Conservation (phyloP, 768 basidiomycete species). For the Lactarius hengduanensis region DNA sequence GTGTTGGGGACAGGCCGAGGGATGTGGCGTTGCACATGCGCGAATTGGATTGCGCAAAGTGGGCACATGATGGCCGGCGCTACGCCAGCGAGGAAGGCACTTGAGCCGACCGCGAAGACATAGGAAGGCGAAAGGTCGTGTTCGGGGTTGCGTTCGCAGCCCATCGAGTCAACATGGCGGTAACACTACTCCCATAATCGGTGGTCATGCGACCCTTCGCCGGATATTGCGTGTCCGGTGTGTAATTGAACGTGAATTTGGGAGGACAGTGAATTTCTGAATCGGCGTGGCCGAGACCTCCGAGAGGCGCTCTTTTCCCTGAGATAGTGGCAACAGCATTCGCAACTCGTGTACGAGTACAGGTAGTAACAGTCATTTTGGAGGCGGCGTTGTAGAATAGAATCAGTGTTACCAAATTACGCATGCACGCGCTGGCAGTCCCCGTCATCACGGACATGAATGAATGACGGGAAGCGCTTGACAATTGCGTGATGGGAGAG, state of each 20-base stretch:
- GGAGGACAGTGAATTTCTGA: slow-evolving; percentile 10
- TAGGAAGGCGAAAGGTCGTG: not conserved
- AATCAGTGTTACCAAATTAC: slow-evolving; percentile 11
- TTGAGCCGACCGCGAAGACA: not conserved
- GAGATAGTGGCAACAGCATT: slow-evolving; percentile 13
- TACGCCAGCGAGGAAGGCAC: slow-evolving; percentile 11
- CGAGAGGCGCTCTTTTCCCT: slow-evolving; percentile 4
- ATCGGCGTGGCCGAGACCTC: not conserved
- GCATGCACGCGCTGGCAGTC: not conserved
- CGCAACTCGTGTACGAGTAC: slow-evolving; percentile 9
- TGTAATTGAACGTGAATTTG: not conserved
- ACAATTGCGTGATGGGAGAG: slow-evolving; percentile 4
- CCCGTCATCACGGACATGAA: slow-evolving; percentile 23
- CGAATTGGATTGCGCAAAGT: not conserved
- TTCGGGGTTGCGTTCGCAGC: not conserved
- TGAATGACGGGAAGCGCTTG: not conserved
- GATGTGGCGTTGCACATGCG: slow-evolving; percentile 15
- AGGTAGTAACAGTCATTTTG: slow-evolving; percentile 12
- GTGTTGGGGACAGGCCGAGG: not conserved
- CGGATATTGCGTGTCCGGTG: slow-evolving; percentile 9
- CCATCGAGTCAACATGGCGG: slow-evolving; percentile 10
- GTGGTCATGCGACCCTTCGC: slow-evolving; percentile 19
- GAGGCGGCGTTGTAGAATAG: slow-evolving; percentile 14
- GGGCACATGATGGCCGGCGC: slow-evolving; percentile 20
- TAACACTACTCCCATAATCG: slow-evolving; percentile 15